Conservation (phyloP, 192 early-diverging fungal species). For the Umbelopsis sp. region DNA sequence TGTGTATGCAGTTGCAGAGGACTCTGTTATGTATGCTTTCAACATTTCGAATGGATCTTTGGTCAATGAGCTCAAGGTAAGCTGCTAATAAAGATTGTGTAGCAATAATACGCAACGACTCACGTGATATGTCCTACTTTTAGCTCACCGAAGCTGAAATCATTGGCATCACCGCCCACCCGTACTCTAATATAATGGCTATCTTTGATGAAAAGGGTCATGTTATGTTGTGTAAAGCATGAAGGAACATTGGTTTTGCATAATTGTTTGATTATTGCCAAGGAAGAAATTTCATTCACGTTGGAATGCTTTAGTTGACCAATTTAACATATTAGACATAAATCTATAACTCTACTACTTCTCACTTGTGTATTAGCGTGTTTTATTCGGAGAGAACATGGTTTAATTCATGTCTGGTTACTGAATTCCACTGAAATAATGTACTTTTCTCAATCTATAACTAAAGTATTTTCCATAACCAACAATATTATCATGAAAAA, state of each 20-base stretch:
- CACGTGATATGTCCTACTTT: not conserved
- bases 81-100: not conserved
- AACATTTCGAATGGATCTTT: constrained; percentile 60
- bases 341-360: too few relatives aligned
- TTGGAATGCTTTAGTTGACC: too few relatives aligned
- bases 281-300: too few relatives aligned
- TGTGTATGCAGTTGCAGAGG: constrained; percentile 77
- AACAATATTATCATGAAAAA: not conserved
- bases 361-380: too few relatives aligned
- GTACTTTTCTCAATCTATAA: too few relatives aligned
- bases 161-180: constrained; percentile 80
- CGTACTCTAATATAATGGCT: constrained; percentile 79
- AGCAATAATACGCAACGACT: not conserved
- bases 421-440: too few relatives aligned
- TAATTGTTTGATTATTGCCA: not conserved
- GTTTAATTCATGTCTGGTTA: too few relatives aligned
- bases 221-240: constrained; percentile 63
- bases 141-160: constrained; percentile 69
- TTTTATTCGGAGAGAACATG: too few relatives aligned
- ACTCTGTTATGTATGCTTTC: constrained; percentile 69
- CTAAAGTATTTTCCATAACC: too few relatives aligned
- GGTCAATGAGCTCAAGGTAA: constrained; percentile 47
- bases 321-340: too few relatives aligned
- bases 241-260: not conserved
- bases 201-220: constrained; percentile 67